Conservation (phyloP, 805 yeast genomes). For the Candida jianshihensis region DNA sequence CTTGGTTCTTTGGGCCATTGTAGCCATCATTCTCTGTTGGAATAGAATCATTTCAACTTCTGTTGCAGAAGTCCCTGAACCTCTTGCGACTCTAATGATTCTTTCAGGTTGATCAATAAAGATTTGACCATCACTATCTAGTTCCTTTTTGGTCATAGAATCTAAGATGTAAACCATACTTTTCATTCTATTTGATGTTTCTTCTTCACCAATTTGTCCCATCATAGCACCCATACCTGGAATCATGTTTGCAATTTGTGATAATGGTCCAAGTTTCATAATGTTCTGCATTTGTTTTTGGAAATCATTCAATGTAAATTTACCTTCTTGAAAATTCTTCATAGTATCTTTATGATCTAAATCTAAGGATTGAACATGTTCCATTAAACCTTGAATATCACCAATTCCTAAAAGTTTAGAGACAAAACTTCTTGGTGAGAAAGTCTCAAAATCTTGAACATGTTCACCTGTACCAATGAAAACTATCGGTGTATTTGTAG, state of each 20-base stretch:
- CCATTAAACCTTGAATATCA: slow-evolving; percentile 88
- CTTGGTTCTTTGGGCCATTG: slow-evolving; percentile 72
- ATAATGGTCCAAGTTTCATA: slow-evolving; percentile 93
- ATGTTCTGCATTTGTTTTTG: slow-evolving; percentile 93
- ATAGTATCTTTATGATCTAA: slow-evolving; percentile 85
- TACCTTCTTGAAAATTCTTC: slow-evolving; percentile 91
- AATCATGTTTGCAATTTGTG: slow-evolving; percentile 91
- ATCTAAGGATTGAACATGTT: slow-evolving; percentile 83
- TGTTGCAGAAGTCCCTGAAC: slow-evolving; percentile 86
- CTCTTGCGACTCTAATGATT: slow-evolving; percentile 84
- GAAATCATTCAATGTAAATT: slow-evolving; percentile 84
- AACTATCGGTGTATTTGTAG: slow-evolving; percentile 89
- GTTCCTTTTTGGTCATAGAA: slow-evolving; percentile 89
- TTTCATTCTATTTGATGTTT: slow-evolving; percentile 76
- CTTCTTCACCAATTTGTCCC: slow-evolving; percentile 87
- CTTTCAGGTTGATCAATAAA: slow-evolving; percentile 79
- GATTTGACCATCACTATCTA: slow-evolving; percentile 81
- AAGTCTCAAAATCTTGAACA: slow-evolving; percentile 84
- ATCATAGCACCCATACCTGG: slow-evolving; percentile 88
- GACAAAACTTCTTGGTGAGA: slow-evolving; percentile 82
- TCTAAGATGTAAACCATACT: slow-evolving; percentile 89
- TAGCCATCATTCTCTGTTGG: slow-evolving; percentile 92
- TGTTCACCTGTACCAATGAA: slow-evolving; percentile 99
- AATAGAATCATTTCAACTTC: slow-evolving; percentile 89
- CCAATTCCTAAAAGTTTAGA: slow-evolving; percentile 94